These are phyloP conservation scores for Ophiostoma perfectum DNA, from an alignment of 2,329 filamentous ascomycete genomes.

Conservation along the genomic window DNA sequence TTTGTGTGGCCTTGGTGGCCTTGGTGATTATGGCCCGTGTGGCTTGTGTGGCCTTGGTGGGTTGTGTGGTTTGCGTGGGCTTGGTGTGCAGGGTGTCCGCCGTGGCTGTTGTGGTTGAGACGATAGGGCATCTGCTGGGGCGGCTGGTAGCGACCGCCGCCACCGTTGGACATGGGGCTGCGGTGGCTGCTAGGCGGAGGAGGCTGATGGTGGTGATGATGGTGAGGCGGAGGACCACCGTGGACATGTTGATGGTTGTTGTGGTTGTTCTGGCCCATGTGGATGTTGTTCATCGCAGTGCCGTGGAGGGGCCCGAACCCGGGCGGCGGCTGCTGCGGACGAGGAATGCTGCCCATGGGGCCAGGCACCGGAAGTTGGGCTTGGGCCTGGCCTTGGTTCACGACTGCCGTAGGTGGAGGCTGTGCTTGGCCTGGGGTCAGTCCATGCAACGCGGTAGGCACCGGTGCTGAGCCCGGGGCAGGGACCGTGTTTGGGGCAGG, in stretches of 20 bases:
- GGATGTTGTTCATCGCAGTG: background rate
- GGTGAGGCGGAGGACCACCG: background rate
- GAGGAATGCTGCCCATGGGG: background rate
- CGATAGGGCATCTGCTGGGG: background rate
- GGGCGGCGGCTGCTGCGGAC: background rate
- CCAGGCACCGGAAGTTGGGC: background rate
- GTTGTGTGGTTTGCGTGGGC: background rate
- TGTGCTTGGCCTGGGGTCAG: background rate
- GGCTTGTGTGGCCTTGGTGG: background rate
- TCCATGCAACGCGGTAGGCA: background rate
- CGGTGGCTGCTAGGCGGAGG: conserved; percentile 4
- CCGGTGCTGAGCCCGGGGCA: background rate
- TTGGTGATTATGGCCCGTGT: background rate
- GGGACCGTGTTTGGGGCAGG: background rate
- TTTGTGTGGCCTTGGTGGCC: background rate
- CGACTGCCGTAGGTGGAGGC: background rate
- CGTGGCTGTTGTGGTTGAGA: background rate
- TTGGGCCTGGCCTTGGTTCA: background rate
- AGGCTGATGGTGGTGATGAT: background rate
- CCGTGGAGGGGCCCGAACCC: background rate
- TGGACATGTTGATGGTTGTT: conserved; percentile 2
- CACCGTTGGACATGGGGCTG: background rate
- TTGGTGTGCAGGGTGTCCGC: background rate
- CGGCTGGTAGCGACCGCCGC: conserved; percentile 16
- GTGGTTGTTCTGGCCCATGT: background rate